Conservation (phyloP, 495 filamentous ascomycete species). For the Penicillium malachiteum region DNA sequence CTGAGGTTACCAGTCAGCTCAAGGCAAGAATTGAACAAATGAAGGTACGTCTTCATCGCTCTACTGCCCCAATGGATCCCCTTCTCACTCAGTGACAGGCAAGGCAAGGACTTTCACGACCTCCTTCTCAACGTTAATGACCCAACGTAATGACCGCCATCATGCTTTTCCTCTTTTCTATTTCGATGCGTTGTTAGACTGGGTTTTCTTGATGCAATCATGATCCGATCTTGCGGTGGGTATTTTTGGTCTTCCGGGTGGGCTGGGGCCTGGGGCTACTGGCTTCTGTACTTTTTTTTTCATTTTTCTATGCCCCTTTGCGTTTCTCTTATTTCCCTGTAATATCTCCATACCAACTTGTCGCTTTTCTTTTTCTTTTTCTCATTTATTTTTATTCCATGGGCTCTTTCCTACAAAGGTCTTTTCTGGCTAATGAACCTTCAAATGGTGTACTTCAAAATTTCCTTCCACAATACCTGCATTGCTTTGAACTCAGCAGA, state of each 20-base stretch:
- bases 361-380: neutral
- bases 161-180: constrained; percentile 16
- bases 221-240: constrained; percentile 12
- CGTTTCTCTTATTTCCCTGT: constrained; percentile 16
- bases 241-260: constrained; percentile 21
- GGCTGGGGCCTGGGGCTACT: constrained; percentile 10
- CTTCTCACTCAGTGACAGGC: constrained; percentile 26
- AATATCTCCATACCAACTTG: constrained; percentile 20
- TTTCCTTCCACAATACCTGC: no score
- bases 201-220: constrained; percentile 14
- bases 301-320: constrained; percentile 3
- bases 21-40: constrained; percentile 94
- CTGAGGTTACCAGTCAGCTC: constrained; percentile 96
- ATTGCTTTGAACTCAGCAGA: no score
- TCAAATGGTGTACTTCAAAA: no score
- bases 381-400: neutral
- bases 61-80: neutral
- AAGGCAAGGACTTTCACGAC: constrained; percentile 46
- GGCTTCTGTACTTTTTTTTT: constrained; percentile 18
- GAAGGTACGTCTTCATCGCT: constrained; percentile 55
- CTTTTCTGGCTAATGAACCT: neutral
- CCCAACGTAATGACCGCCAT: constrained; percentile 22
- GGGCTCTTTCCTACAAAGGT: neutral
- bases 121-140: constrained; percentile 40
- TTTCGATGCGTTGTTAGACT: constrained; percentile 18